Evolutionary conservation across 495 filamentous ascomycete species (phyloP).

Genomic region (Stereocaulon alpinum): DNA sequence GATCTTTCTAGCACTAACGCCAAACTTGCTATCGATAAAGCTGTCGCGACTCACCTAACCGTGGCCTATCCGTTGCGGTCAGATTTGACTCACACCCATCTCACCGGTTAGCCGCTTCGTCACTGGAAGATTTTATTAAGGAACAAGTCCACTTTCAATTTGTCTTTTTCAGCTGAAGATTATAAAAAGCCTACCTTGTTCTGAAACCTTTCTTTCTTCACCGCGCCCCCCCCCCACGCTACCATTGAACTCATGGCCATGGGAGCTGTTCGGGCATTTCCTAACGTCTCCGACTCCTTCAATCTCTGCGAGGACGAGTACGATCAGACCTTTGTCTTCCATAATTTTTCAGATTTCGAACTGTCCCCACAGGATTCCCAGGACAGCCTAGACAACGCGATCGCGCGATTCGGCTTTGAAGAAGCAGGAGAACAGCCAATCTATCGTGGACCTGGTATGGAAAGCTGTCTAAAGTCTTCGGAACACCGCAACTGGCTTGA

Average conservation of each 20-base stretch:
- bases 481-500: constrained; percentile 6
- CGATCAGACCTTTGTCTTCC: background rate
- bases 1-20: background rate
- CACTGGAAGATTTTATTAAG: background rate
- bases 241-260: background rate
- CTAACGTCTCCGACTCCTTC: background rate
- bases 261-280: constrained; percentile 6
- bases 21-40: constrained; percentile 5
- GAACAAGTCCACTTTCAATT: background rate
- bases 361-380: constrained; percentile 3
- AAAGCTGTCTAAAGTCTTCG: background rate
- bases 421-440: background rate
- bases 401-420: background rate
- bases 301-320: background rate
- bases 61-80: background rate
- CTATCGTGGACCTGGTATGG: background rate
- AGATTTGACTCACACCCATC: constrained; percentile 1
- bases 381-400: background rate
- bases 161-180: background rate
- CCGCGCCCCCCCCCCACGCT: background rate
- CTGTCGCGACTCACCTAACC: background rate
- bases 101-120: background rate
- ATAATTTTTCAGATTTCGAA: background rate
- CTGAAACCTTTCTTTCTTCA: background rate
- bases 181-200: background rate